Conservation (phyloP, 331 rosid species). For the Quercus phellos region DNA sequence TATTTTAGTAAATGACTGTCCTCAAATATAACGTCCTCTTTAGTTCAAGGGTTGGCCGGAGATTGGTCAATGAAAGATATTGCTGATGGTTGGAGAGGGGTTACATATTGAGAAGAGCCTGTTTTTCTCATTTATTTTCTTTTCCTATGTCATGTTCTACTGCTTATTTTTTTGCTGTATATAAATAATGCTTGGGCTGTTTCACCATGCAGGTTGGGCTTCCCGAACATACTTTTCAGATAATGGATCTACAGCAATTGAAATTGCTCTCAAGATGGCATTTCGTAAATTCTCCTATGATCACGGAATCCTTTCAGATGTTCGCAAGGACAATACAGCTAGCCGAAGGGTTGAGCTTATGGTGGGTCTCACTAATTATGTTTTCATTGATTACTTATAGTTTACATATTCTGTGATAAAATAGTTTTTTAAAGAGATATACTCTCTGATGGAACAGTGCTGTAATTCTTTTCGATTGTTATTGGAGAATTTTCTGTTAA, state of each 20-base stretch:
- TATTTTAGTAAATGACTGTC: neutral
- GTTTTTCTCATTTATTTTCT: slow-evolving; percentile 4
- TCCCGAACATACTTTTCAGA: slow-evolving; percentile 84
- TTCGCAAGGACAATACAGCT: slow-evolving; percentile 30
- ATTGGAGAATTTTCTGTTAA: neutral
- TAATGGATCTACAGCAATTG: slow-evolving; percentile 95
- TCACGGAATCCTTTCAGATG: slow-evolving; percentile 48
- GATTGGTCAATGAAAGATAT: neutral
- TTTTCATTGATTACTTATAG: slow-evolving; percentile 8
- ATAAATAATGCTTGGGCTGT: slow-evolving; percentile 2
- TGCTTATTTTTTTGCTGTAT: slow-evolving; percentile 3
- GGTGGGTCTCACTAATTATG: slow-evolving; percentile 46
- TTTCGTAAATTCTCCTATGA: slow-evolving; percentile 83
- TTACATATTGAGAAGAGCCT: slow-evolving; percentile 9
- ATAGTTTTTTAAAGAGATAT: neutral
- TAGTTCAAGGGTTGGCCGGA: neutral
- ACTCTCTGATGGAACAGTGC: neutral
- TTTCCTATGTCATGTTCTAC: neutral
- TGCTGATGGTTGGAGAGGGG: neutral
- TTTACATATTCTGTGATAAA: slow-evolving; percentile 1
- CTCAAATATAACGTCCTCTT: slow-evolving; percentile 11
- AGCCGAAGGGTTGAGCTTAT: slow-evolving; percentile 49
- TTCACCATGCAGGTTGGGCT: slow-evolving; percentile 71
- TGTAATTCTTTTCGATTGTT: neutral
- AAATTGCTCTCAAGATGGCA: slow-evolving; percentile 97